Base-by-base conservation (phyloP, 2,329 filamentous ascomycete species). In the Bisporella sp. region DNA sequence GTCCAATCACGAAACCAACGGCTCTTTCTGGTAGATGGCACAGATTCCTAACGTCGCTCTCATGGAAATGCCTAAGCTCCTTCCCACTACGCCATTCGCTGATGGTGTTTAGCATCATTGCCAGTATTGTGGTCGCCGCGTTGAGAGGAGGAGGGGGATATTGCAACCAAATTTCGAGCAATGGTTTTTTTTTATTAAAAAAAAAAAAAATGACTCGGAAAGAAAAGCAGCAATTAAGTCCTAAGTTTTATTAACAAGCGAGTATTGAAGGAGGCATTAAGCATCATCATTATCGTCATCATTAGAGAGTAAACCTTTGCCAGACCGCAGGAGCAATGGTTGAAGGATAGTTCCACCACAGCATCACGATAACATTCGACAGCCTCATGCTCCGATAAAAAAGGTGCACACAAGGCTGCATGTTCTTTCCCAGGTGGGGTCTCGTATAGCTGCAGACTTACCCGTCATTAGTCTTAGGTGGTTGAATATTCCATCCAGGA, bases 321-420 rank as follows among this genome's bases (percentile, higher is more conserved):
- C 21, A 8, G 41, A n/a, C 21, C 4, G 41, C 9, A 12, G 4
- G 9, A n/a, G 9, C 8, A 28, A 42, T 41, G 50, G 51, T 51
- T 51, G 52, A 55, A 49, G 58, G 51, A 47, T 47, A 50, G 59
- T 61, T 57, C 44, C 56, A 62, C 60, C 41, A 48, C 59, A 56
- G 51, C 56, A 46, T 59, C 58, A 62, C 56, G 54, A 58, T 57
- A 53, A 52, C 51, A 52, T 49, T 45, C 40, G 54, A 47, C 52
- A 58, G 55, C 52, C 54, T 56, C 57, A 56, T 55, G 50, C 51
- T 33, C 48, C 51, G 45, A 31, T 33, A 31, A 44, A 33, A 31
- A 49, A 47, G 43, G 44, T 52, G 46, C 54, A 56, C 54, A 56
- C 55, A 53, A 58, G 54, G 52, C 54, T 54, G 42, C 46, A 49